Evolutionary conservation across 2,329 filamentous ascomycete species (phyloP).

Genomic region (Diaporthe longicolla): DNA sequence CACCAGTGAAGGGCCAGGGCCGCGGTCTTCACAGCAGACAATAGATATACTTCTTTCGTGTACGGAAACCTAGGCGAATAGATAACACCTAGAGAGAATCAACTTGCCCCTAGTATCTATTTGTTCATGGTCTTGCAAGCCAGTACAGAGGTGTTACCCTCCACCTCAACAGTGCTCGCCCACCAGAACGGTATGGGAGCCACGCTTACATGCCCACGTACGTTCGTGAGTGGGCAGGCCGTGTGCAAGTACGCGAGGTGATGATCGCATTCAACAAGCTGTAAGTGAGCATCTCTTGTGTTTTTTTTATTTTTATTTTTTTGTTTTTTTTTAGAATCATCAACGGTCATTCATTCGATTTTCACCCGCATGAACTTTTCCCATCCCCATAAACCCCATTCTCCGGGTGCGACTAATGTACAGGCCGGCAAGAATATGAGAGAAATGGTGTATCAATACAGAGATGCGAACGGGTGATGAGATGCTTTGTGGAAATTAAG

Average conservation of each 20-base stretch:
- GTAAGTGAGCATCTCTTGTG: neutral
- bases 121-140: too few relatives aligned
- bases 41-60: neutral
- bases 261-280: neutral
- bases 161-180: neutral
- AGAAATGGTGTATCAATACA: slow-evolving; percentile 55
- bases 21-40: neutral
- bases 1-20: neutral
- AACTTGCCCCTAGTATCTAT: too few relatives aligned
- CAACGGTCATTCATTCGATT: slow-evolving; percentile 39
- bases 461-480: slow-evolving; percentile 43
- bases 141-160: too few relatives aligned
- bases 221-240: too few relatives aligned
- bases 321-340: slow-evolving; percentile 11
- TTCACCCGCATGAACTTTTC: slow-evolving; percentile 43
- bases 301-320: too few relatives aligned
- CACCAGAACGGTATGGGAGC: too few relatives aligned
- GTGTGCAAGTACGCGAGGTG: neutral
- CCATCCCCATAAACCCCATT: slow-evolving; percentile 43
- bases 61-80: neutral
- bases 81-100: too few relatives aligned
- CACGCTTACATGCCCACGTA: neutral
- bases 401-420: slow-evolving; percentile 53
- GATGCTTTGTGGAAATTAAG: slow-evolving; percentile 48
- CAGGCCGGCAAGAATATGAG: slow-evolving; percentile 52